Base-by-base conservation (phyloP, 306 rosid genomes). In the Inga oerstediana region DNA sequence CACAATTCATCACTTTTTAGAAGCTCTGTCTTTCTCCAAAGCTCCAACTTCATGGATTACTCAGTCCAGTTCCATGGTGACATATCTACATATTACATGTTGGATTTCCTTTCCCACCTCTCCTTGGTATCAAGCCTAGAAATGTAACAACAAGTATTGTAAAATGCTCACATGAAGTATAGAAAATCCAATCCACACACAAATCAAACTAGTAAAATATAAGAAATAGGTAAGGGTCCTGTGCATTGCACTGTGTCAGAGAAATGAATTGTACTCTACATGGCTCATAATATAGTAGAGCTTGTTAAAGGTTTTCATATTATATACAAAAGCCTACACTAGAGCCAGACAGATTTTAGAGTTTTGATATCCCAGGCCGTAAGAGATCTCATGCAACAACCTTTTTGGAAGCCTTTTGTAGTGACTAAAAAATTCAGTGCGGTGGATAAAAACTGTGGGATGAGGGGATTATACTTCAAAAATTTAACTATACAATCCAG, bases 101-200 rank as follows among this genome's bases (percentile, higher is more conserved):
- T 93, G 70, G 97, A 91, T 85, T 93, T 93, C 86, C 97, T 90
- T 87, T 91, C 94, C 96, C 97, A 93, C 83, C 97, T 90, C 77
- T 91, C 94, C 90, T 89, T 93, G 43, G 94, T 86, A 81, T 91
- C 97, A 43, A 93, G 96, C 91, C 97, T 92, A 46, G 86, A 74
- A 81, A 80, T 74, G 76, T 69, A 71, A 78, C 32, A 69, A 78
- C 77, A 78, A 51, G 7, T 61, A 75, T 37, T 58, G 34, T 77
- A 15, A 65, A 84, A 16, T 39, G 7, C 73, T 49, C 67, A 76
- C 20, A 20, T 32, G 59, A 72, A 70, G 41, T 14, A 56, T 24
- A 73, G 35, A 35, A 72, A 37, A 34, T 39, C 27, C 48, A 37
- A 69, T 7, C 24, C 43, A 68, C n/a, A 68, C 20, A 37, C 46